Conservation (phyloP, 2,329 filamentous ascomycete species). For the Ophiostoma angusticollis region DNA sequence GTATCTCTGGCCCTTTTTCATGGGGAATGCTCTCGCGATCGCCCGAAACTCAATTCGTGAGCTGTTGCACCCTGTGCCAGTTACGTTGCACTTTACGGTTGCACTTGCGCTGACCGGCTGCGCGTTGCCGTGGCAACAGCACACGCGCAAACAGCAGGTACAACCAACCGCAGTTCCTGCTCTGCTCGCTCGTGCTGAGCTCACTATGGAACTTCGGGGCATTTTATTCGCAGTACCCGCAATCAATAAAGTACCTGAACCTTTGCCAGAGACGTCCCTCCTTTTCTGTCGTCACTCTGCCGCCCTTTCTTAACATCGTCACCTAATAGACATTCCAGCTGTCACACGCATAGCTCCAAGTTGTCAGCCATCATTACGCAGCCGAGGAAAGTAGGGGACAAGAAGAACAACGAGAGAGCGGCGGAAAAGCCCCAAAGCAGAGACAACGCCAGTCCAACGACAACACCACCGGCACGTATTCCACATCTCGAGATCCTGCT, state of each 20-base stretch:
- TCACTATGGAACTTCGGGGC: no score
- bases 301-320: background rate
- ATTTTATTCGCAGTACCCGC: no score
- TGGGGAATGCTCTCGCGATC: constrained; percentile 1
- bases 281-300: background rate
- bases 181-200: no score
- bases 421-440: background rate
- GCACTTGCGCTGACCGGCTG: background rate
- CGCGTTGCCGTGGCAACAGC: constrained; percentile 7
- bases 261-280: background rate
- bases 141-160: constrained; percentile 3
- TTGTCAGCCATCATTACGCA: background rate
- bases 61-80: background rate
- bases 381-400: background rate
- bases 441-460: background rate
- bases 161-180: background rate
- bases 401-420: background rate
- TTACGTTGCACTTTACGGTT: background rate
- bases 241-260: background rate
- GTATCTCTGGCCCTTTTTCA: no score
- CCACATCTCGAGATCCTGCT: background rate
- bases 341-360: background rate
- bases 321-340: constrained; percentile 1
- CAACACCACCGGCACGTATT: no score
- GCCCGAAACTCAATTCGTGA: background rate